A percentile compares a stretch with the other conserved stretches of the same genome.
phyloP scores from a whole-genome alignment of 495 filamentous ascomycete genomes.

The Tricharina praecox region DNA sequence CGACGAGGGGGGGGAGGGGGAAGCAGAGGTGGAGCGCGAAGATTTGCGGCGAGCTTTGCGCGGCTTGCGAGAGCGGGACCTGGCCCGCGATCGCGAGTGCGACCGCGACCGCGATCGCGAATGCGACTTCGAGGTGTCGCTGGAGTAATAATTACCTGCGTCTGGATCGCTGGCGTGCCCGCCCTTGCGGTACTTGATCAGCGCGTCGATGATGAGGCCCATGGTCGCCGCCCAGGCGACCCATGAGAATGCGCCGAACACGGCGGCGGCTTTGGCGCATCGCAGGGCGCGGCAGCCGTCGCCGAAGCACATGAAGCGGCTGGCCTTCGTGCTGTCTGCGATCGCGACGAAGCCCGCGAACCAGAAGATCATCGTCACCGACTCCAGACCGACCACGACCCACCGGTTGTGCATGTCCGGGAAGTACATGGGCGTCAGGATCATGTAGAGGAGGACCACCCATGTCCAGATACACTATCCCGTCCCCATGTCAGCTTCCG shows the following conservation, averaged over 20 bases:
- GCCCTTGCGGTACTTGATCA: constrained; percentile 22
- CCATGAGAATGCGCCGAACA: constrained; percentile 24
- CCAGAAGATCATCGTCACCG: constrained; percentile 26
- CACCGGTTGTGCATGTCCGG: constrained; percentile 25
- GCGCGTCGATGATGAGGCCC: constrained; percentile 20
- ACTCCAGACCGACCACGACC: constrained; percentile 24
- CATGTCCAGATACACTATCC: constrained; percentile 24
- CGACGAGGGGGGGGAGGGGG: no score
- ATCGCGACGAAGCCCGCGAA: constrained; percentile 25
- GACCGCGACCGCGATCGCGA: no score
- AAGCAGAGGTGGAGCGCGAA: no score
- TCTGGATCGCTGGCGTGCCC: constrained; percentile 7
- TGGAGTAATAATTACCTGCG: constrained; percentile 21
- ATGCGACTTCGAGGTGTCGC: no score
- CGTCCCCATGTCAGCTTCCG: no score
- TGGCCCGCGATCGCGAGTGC: no score
- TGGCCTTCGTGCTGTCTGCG: constrained; percentile 11
- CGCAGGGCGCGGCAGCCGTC: constrained; percentile 4
- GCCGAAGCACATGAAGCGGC: constrained; percentile 6
- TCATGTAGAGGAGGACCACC: constrained; percentile 21
- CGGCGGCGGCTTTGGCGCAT: constrained; percentile 21
- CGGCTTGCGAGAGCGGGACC: no score
- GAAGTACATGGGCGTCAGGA: constrained; percentile 25
- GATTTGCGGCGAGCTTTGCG: no score
- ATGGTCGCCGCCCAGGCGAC: constrained; percentile 20